Conservation (phyloP, 2,329 filamentous ascomycete genomes). For the Ceratocystis eucalypticola region DNA sequence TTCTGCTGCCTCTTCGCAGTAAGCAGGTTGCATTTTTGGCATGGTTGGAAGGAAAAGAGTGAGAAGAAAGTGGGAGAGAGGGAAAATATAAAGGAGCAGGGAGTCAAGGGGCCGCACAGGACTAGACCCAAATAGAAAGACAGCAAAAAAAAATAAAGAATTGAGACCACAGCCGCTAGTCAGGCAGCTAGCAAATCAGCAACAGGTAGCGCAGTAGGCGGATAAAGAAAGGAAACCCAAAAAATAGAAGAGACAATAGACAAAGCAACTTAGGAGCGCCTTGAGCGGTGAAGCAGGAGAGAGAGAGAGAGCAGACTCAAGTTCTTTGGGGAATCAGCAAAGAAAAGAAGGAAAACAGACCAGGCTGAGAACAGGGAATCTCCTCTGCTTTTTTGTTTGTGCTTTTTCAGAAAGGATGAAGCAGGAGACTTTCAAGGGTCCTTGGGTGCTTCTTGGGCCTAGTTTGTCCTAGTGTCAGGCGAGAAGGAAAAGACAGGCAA, state of each 20-base stretch:
- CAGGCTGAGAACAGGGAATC: neutral
- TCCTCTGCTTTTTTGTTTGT: neutral
- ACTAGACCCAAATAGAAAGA: conserved; percentile 8
- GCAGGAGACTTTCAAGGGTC: neutral
- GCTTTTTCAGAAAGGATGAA: neutral
- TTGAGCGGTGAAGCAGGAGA: conserved; percentile 15
- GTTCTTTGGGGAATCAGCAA: neutral
- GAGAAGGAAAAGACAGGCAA: conserved; percentile 1
- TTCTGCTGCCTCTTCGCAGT: conserved; percentile 19
- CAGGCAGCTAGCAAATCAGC: neutral
- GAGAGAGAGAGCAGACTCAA: neutral
- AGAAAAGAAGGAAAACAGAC: neutral
- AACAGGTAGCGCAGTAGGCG: neutral
- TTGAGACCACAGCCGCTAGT: neutral
- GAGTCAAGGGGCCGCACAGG: neutral
- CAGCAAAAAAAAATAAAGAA: conserved; percentile 15
- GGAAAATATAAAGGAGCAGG: neutral
- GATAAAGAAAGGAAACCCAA: neutral
- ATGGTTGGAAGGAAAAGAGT: conserved; percentile 4
- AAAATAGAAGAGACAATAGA: conserved; percentile 8
- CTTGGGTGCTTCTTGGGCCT: neutral
- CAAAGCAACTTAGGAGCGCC: conserved; percentile 5
- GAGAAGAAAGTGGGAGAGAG: neutral
- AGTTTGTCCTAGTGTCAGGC: conserved; percentile 6
- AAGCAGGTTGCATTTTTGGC: conserved; percentile 18